Evolutionary conservation across 2,329 filamentous ascomycete species (phyloP).

Genomic region (Aspergillus bombycis): DNA sequence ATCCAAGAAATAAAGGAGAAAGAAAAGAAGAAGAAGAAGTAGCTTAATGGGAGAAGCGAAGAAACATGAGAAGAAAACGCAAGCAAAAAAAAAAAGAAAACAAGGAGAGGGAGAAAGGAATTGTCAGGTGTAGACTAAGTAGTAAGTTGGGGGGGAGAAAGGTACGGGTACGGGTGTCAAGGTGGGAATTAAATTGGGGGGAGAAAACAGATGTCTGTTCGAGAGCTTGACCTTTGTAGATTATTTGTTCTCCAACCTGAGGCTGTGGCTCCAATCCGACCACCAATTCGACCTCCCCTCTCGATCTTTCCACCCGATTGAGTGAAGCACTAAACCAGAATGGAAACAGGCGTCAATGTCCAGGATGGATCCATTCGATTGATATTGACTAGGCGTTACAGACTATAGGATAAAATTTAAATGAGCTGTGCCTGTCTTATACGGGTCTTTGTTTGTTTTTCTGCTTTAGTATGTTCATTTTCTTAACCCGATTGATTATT

Average conservation of each 20-base stretch:
- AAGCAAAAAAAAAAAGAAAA: not conserved
- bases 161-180: not conserved
- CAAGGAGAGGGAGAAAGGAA: not conserved
- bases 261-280: not conserved
- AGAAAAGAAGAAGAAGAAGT: slow-evolving; percentile 23
- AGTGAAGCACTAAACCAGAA: not conserved
- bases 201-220: not conserved
- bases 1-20: slow-evolving; percentile 24
- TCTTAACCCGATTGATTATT: not conserved
- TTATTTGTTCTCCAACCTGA: slow-evolving; percentile 1
- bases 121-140: not conserved
- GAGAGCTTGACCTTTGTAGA: not conserved
- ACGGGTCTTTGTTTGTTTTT: not conserved
- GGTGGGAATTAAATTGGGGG: not conserved
- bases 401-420: not conserved
- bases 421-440: not conserved
- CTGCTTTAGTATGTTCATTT: not conserved
- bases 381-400: not conserved
- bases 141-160: slow-evolving; percentile 8
- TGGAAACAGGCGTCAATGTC: not conserved
- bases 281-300: not conserved
- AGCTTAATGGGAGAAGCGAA: not conserved
- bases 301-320: not conserved
- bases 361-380: not conserved
- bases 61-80: not conserved